Conservation (phyloP, 441 rosid species). For the Dalechampia spathulata region DNA sequence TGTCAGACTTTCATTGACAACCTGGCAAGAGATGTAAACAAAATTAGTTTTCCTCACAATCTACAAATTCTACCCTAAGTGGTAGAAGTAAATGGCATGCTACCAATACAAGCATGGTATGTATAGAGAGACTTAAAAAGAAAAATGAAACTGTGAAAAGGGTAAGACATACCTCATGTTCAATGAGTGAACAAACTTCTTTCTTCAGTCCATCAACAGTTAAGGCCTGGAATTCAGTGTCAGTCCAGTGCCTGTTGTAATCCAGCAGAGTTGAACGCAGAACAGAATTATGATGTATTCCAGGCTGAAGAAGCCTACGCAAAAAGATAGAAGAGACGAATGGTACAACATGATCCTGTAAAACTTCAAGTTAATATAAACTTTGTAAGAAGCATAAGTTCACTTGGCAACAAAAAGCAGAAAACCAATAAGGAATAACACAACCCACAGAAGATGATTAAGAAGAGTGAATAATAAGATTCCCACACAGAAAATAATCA, state of each 20-base stretch:
- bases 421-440: neutral
- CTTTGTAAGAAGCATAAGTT: conserved; percentile 10
- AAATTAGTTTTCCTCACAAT: conserved; percentile 20
- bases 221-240: conserved; percentile 77
- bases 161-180: conserved; percentile 54
- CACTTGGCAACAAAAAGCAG: neutral
- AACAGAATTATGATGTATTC: conserved; percentile 53
- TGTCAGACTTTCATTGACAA: conserved; percentile 42
- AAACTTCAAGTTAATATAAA: conserved; percentile 12
- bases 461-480: conserved; percentile 5
- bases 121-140: neutral
- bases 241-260: conserved; percentile 75
- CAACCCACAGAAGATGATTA: neutral
- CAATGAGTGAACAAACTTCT: conserved; percentile 73
- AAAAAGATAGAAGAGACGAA: conserved; percentile 78
- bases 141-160: neutral
- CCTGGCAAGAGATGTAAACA: conserved; percentile 39
- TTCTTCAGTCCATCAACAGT: conserved; percentile 76
- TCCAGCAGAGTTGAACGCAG: conserved; percentile 70
- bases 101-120: neutral
- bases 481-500: neutral
- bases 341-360: conserved; percentile 74
- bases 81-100: neutral
- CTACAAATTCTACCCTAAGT: conserved; percentile 8
- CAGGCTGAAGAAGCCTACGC: conserved; percentile 82